Percentiles rank a stretch among this genome's conserved stretches.
phyloP scores from a whole-genome alignment of 2,329 filamentous ascomycete genomes.

The Ophiostoma quercus region DNA sequence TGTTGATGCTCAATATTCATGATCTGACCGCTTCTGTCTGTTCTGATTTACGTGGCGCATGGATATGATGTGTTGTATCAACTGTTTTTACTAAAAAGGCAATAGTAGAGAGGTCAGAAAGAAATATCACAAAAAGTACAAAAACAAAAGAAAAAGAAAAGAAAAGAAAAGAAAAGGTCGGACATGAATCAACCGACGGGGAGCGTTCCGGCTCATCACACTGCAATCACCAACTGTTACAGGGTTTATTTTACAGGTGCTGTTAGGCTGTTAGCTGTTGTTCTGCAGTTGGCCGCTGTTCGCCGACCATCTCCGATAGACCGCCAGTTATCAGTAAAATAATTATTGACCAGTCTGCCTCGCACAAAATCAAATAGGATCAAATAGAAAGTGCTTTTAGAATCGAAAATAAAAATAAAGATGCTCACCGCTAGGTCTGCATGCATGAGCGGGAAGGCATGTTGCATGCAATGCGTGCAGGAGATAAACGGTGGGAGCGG shows the following conservation, averaged over 20 bases:
- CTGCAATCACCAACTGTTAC: conserved; percentile 3
- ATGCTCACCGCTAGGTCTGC: conserved; percentile 7
- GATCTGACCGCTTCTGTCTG: background rate
- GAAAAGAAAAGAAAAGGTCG: background rate
- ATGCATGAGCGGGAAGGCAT: conserved; percentile 10
- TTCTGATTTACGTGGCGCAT: too few species aligned
- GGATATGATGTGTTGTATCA: background rate
- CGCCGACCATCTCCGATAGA: conserved; percentile 6
- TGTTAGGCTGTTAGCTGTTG: background rate
- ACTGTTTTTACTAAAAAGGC: background rate
- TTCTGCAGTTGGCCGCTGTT: background rate
- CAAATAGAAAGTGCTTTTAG: background rate
- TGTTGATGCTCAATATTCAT: background rate
- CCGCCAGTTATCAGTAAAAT: too few species aligned
- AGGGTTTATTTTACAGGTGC: background rate
- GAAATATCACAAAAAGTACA: too few species aligned
- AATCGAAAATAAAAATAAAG: background rate
- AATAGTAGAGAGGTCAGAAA: background rate
- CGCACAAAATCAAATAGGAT: too few species aligned
- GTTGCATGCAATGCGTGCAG: conserved; percentile 8
- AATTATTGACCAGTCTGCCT: too few species aligned
- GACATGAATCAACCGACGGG: background rate
- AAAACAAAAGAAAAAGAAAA: background rate
- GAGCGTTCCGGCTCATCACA: conserved; percentile 1
- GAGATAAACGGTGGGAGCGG: background rate